Evolutionary conservation across 306 rosid species (phyloP).

Genomic region (Casuarina equisetifolia): DNA sequence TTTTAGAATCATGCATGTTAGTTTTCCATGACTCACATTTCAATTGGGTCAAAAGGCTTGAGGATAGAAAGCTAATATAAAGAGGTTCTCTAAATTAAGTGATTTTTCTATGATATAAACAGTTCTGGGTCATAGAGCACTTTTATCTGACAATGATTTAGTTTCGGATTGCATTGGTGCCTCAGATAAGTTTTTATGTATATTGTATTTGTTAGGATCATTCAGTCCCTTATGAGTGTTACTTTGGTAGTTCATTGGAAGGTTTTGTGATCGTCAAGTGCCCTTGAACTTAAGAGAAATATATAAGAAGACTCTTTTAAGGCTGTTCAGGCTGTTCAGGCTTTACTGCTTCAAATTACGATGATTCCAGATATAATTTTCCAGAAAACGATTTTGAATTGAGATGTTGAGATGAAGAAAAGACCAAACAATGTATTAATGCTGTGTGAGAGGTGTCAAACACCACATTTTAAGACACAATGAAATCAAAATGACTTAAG

Average conservation of each 20-base stretch:
- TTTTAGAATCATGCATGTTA: neutral
- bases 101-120: neutral
- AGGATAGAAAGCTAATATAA: neutral
- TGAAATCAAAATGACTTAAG: too few relatives aligned
- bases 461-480: too few relatives aligned
- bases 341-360: neutral
- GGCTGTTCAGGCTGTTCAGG: neutral
- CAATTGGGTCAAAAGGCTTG: neutral
- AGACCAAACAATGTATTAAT: too few relatives aligned
- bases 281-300: too few relatives aligned
- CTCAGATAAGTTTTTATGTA: neutral
- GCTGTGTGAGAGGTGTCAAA: neutral
- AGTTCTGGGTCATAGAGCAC: neutral
- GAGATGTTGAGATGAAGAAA: neutral
- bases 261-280: too few relatives aligned
- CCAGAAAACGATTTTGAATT: neutral
- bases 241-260: neutral
- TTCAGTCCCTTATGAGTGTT: neutral
- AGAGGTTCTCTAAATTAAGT: too few relatives aligned
- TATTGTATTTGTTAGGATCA: too few relatives aligned
- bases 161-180: too few relatives aligned
- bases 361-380: neutral
- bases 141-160: too few relatives aligned
- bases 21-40: neutral
- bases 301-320: neutral